Evolutionary conservation across 2,329 filamentous ascomycete genomes (phyloP), one percentile per base, ranked within the genome.

Genomic region (Sclerotinia borealis): DNA sequence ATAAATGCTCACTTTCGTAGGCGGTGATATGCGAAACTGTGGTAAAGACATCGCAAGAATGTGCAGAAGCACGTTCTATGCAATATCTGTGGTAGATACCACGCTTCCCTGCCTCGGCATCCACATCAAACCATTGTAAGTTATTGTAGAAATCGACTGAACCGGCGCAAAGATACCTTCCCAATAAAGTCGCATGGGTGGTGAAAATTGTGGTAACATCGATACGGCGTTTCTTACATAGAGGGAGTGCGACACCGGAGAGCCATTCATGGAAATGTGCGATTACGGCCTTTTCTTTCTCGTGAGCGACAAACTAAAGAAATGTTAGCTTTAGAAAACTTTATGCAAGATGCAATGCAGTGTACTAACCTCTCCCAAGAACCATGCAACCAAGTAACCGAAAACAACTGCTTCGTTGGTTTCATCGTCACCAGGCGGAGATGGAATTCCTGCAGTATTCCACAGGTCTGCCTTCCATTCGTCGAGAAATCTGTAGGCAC

Each of bases 91-190:
- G 95, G 80, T 98, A 99, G 76, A 99, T 98, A 64, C 95, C 95
- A 72, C 95, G 91, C 82, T 97, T 98, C 66, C 95, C 95, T 22
- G 95, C 95, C 78, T 99, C 95, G 7, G 92, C 87, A 75, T 99
- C 95, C 36, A 96, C 92, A 74, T 99, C 93, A 74, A 99, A 98
- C 79, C 87, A 90, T 77, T 98, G 93, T 60, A 99, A 84, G 76
- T 98, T 97, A 81, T 98, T 99, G 84, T 99, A 99, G 76, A 99
- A 98, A 76, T 99, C 95, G 67, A 98, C 95, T 0, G 93, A 97
- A 61, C 95, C 95, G 59, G 95, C 95, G 75, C 95, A 98, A 55
- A 98, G 90, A 75, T 99, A 98, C 72, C 95, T 89, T 67, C 95
- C 95, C 55, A 99, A 86, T 13, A 99, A 84, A 7, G 95, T 98